Conservation (phyloP, 495 filamentous ascomycete genomes). For the Pyrenopolyporus hunteri region DNA sequence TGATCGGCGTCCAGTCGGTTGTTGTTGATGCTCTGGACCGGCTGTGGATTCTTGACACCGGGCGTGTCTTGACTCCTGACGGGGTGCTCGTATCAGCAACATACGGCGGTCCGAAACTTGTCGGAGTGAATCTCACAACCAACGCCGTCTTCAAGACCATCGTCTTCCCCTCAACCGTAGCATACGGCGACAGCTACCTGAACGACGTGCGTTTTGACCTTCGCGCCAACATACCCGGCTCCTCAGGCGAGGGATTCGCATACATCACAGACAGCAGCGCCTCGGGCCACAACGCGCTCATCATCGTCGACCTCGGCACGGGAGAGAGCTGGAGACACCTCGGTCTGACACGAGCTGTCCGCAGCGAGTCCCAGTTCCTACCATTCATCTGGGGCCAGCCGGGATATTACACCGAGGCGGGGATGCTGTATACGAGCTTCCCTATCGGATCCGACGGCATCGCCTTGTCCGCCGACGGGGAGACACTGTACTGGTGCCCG, state of each 20-base stretch:
- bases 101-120: slow-evolving; percentile 53
- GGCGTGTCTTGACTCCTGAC: slow-evolving; percentile 46
- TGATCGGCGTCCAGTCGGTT: slow-evolving; percentile 54
- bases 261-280: slow-evolving; percentile 55
- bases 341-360: slow-evolving; percentile 42
- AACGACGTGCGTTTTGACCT: slow-evolving; percentile 58
- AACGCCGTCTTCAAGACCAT: slow-evolving; percentile 53
- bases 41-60: slow-evolving; percentile 57
- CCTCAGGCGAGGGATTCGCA: slow-evolving; percentile 47
- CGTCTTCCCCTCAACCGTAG: slow-evolving; percentile 50
- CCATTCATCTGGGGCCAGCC: slow-evolving; percentile 52
- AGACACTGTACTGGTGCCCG: slow-evolving; percentile 47
- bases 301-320: slow-evolving; percentile 54
- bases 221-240: slow-evolving; percentile 22
- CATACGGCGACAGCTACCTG: slow-evolving; percentile 51
- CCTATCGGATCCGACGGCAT: slow-evolving; percentile 48
- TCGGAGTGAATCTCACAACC: slow-evolving; percentile 48
- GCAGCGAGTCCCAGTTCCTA: slow-evolving; percentile 45
- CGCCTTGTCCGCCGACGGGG: slow-evolving; percentile 46
- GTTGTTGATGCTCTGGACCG: slow-evolving; percentile 54
- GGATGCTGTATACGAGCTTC: slow-evolving; percentile 32
- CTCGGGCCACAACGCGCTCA: slow-evolving; percentile 52
- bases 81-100: slow-evolving; percentile 46
- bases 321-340: slow-evolving; percentile 55
- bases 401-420: slow-evolving; percentile 37